These are phyloP conservation scores for Breynia disticha DNA, from an alignment of 441 rosid genomes.

Conservation along the genomic window DNA sequence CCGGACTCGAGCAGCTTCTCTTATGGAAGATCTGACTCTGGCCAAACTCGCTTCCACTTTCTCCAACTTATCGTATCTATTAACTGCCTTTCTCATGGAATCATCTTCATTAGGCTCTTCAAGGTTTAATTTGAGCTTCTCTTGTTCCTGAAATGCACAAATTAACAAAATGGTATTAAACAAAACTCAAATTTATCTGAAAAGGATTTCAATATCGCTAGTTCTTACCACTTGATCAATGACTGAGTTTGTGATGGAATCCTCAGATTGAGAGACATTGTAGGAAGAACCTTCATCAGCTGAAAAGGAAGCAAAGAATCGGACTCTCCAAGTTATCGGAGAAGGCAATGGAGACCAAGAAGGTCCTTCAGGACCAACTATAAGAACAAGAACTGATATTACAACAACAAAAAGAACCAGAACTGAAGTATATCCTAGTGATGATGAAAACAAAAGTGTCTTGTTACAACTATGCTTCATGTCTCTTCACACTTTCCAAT, in stretches of 20 bases:
- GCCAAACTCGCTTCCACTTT: conserved; percentile 43
- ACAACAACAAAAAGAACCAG: conserved; percentile 10
- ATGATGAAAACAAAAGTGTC: not conserved
- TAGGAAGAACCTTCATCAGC: not conserved
- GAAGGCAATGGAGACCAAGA: conserved; percentile 14
- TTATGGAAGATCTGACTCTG: conserved; percentile 40
- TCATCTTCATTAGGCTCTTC: conserved; percentile 9
- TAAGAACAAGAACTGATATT: conserved; percentile 7
- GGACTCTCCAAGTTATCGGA: conserved; percentile 11
- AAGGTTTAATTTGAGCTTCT: conserved; percentile 9
- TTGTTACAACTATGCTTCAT: conserved; percentile 8
- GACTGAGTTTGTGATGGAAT: not conserved
- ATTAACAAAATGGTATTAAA: not conserved
- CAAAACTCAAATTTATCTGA: not conserved
- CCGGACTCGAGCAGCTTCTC: conserved; percentile 38
- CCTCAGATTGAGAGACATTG: not conserved
- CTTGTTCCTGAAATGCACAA: not conserved
- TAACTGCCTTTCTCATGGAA: conserved; percentile 1
- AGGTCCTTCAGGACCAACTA: conserved; percentile 7
- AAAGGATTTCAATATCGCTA: no score
- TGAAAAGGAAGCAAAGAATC: conserved; percentile 7
- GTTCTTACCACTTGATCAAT: conserved; percentile 9
- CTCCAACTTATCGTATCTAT: conserved; percentile 27
- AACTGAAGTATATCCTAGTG: conserved; percentile 12
- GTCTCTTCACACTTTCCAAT: not conserved